phyloP scores from a whole-genome alignment of 2,329 filamentous ascomycete species.

The Geosmithia flava region DNA sequence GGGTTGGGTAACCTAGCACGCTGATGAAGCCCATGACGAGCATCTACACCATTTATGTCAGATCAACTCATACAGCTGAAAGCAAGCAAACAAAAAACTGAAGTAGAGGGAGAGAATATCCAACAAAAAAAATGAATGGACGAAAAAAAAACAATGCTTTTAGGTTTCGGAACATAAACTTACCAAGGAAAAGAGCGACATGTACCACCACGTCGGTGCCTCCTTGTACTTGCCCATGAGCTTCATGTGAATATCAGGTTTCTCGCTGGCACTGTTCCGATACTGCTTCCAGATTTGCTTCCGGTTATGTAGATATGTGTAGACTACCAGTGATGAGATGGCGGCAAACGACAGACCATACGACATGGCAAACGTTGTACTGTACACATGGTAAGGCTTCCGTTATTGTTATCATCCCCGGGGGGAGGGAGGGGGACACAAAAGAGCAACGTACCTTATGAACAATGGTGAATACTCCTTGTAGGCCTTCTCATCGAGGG shows the following conservation, averaged over 20 bases:
- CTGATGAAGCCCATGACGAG: slow-evolving; percentile 40
- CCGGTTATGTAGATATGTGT: slow-evolving; percentile 55
- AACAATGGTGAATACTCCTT: slow-evolving; percentile 56
- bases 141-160: not conserved
- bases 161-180: slow-evolving; percentile 10
- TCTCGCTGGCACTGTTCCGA: slow-evolving; percentile 43
- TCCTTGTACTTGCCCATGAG: slow-evolving; percentile 51
- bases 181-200: slow-evolving; percentile 41
- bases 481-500: slow-evolving; percentile 51
- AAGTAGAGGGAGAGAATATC: not conserved
- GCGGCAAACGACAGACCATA: slow-evolving; percentile 65
- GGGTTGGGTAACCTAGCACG: slow-evolving; percentile 49
- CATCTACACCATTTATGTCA: slow-evolving; percentile 24
- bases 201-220: slow-evolving; percentile 53
- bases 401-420: not conserved
- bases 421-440: not conserved
- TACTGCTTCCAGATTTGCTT: slow-evolving; percentile 54
- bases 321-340: slow-evolving; percentile 56
- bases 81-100: not conserved
- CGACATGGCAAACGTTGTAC: slow-evolving; percentile 57
- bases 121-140: not conserved
- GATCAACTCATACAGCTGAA: not conserved
- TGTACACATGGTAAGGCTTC: slow-evolving; percentile 12
- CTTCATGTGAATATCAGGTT: slow-evolving; percentile 52
- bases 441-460: slow-evolving; percentile 29